These are phyloP conservation scores for Euphorbia pulcherrima DNA, from an alignment of 345 rosid genomes.

Conservation along the genomic window DNA sequence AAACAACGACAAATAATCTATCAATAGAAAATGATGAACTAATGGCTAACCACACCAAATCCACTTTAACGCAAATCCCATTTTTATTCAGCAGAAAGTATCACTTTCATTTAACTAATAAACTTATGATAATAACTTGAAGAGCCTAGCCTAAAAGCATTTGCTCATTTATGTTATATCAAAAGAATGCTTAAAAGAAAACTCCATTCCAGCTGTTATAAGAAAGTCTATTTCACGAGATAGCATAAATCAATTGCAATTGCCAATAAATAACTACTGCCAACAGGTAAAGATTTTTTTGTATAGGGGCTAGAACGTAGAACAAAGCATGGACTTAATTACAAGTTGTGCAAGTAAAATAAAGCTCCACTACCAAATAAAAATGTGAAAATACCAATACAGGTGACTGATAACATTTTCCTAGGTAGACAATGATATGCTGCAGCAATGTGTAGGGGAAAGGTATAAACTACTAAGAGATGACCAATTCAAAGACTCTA, in stretches of 20 bases:
- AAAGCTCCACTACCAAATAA: not conserved
- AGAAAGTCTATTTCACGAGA: not conserved
- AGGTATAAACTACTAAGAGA: not conserved
- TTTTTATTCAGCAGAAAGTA: too few relatives aligned
- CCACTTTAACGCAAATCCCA: too few relatives aligned
- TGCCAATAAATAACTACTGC: not conserved
- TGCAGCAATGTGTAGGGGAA: not conserved
- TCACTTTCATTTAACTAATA: not conserved
- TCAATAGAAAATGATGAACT: too few relatives aligned
- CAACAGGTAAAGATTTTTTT: not conserved
- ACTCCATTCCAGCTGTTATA: not conserved
- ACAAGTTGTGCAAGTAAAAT: not conserved
- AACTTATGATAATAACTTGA: not conserved
- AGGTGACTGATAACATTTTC: not conserved
- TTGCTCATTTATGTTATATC: not conserved
- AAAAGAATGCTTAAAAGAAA: not conserved
- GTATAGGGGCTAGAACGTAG: not conserved
- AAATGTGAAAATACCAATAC: not conserved
- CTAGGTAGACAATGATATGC: not conserved
- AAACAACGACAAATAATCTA: not conserved
- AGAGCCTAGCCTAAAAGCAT: not conserved
- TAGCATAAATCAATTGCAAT: not conserved
- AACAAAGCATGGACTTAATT: not conserved
- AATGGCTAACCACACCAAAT: too few relatives aligned
- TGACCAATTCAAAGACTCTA: not conserved